These are phyloP conservation scores for Mortierella hygrophila DNA, from an alignment of 192 early-diverging fungal genomes.

Conservation along the genomic window DNA sequence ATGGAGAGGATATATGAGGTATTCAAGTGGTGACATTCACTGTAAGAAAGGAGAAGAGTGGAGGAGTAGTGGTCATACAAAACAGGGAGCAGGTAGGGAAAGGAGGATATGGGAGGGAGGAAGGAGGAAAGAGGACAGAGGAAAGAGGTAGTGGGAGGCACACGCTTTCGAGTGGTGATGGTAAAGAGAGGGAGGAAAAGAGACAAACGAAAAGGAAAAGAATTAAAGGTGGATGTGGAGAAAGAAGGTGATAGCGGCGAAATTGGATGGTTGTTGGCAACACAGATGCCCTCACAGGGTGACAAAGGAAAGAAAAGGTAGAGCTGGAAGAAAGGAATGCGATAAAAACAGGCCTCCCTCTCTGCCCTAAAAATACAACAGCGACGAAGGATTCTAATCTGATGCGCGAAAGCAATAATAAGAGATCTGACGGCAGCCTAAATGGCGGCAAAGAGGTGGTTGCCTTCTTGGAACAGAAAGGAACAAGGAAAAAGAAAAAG, in stretches of 20 bases:
- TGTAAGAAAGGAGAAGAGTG: neutral
- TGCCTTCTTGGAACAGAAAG: neutral
- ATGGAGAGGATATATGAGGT: neutral
- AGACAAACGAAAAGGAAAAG: neutral
- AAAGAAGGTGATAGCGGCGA: too few species aligned
- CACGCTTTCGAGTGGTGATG: too few species aligned
- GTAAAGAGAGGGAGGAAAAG: neutral
- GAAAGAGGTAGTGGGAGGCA: too few species aligned
- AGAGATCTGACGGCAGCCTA: neutral
- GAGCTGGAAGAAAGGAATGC: neutral
- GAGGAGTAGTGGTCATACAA: neutral
- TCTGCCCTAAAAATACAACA: neutral
- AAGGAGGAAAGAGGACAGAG: neutral
- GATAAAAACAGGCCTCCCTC: neutral
- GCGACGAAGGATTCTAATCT: neutral
- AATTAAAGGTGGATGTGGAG: neutral
- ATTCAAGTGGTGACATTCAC: constrained; percentile 2
- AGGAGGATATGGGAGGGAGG: neutral
- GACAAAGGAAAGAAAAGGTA: neutral
- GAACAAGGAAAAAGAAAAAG: neutral
- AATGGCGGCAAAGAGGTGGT: neutral
- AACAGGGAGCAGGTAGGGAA: neutral
- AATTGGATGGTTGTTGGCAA: neutral
- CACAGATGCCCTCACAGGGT: neutral
- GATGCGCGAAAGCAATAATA: neutral